Percentiles rank a stretch among this genome's conserved stretches.
Evolutionary conservation across 805 yeast species (phyloP).

Genomic region (Yamadazyma nakazawae): DNA sequence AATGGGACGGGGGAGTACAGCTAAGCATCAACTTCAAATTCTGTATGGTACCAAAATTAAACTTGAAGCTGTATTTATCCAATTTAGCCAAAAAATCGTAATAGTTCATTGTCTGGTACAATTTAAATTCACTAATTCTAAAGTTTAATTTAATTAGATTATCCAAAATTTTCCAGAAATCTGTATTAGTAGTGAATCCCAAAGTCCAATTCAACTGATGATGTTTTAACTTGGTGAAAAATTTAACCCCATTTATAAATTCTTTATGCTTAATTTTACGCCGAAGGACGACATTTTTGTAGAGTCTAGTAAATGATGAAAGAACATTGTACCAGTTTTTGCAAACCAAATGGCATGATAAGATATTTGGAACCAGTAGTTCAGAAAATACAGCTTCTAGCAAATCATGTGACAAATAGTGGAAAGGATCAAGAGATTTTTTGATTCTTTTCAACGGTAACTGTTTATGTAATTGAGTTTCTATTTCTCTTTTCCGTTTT

Average conservation of each 20-base stretch:
- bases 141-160: constrained; percentile 22
- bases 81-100: constrained; percentile 24
- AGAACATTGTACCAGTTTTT: constrained; percentile 31
- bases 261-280: constrained; percentile 25
- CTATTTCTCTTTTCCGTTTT: constrained; percentile 20
- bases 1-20: constrained; percentile 1
- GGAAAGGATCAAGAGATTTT: constrained; percentile 24
- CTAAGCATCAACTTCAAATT: constrained; percentile 18
- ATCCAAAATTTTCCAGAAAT: constrained; percentile 28
- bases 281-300: constrained; percentile 21
- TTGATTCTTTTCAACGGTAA: constrained; percentile 7
- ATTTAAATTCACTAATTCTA: constrained; percentile 22
- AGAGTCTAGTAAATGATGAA: constrained; percentile 25
- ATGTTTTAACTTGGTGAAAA: constrained; percentile 23
- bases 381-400: constrained; percentile 24
- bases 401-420: constrained; percentile 28
- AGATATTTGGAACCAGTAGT: constrained; percentile 20
- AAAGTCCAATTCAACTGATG: constrained; percentile 17
- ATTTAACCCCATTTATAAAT: constrained; percentile 25
- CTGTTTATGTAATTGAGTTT: constrained; percentile 5
- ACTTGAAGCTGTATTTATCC: constrained; percentile 25
- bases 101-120: constrained; percentile 25
- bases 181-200: constrained; percentile 22
- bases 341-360: constrained; percentile 32
- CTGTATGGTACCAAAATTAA: constrained; percentile 19